Base-by-base conservation (phyloP, 2,329 filamentous ascomycete species). In the Xylogone sp. region DNA sequence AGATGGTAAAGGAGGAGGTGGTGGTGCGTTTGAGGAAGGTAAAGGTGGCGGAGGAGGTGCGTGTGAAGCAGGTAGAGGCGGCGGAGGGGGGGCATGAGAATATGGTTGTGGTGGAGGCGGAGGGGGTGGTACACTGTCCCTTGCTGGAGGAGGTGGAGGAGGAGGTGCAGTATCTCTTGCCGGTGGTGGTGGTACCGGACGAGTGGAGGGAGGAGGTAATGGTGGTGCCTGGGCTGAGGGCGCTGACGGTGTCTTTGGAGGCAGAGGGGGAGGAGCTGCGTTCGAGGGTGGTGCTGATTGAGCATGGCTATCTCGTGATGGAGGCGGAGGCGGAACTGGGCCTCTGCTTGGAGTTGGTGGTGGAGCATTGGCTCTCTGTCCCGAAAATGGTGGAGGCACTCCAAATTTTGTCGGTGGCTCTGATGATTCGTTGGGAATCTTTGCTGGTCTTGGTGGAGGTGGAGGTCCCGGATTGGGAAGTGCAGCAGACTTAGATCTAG, bases 361-460 rank as follows among this genome's bases (percentile, higher is more conserved):
- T 39, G 88, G 86, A n/a, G 76, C 75, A 43, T 82, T 73, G 56
- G 73, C 81, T 55, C 82, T 72, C 61, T 86, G 82, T 44, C 87
- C 86, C 46, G 79, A 65, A 63, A 95, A 95, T 2, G 89, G 83
- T 6, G 92, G 91, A 50, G 92, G 90, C 5, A 96, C 89, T 29
- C 81, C 82, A 63, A 90, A 91, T 58, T 76, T 86, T 49, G 80
- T 76, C 3, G 65, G 60, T 31, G 70, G 52, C 52, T 68, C 65
- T 45, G 62, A 71, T 19, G 75, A 69, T 45, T 78, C 75, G 50
- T 81, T 77, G 21, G 87, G 79, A 7, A 83, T 84, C 68, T 90
- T 89, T 3, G 84, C 79, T 10, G 87, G 87, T 52, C 83, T 74
- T 13, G 83, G 84, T 10, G 86, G 86, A 34, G 86, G 85, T 21